phyloP scores from a whole-genome alignment of 768 basidiomycete species.

The Hygrophorus pudorinus region DNA sequence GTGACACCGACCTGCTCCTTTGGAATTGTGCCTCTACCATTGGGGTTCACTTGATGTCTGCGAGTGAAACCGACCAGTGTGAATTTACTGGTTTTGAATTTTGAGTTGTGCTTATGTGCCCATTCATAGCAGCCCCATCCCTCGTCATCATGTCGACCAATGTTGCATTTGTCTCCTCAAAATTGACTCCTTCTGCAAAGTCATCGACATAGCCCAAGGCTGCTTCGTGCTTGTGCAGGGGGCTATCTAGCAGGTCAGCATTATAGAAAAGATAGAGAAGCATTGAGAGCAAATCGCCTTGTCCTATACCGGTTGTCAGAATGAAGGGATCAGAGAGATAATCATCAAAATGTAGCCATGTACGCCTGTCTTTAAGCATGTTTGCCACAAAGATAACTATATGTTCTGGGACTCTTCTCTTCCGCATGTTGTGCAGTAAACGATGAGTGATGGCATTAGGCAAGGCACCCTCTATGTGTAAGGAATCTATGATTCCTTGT shows the following conservation, averaged over 20 bases:
- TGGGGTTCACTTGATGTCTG: too few relatives aligned
- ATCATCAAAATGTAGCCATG: conserved; percentile 13
- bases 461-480: conserved; percentile 34
- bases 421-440: conserved; percentile 23
- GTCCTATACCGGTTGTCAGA: background rate
- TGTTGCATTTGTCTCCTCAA: too few relatives aligned
- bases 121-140: too few relatives aligned
- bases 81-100: too few relatives aligned
- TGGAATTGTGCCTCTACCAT: too few relatives aligned
- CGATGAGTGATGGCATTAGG: conserved; percentile 24
- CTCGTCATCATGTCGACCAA: too few relatives aligned
- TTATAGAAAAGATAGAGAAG: conserved; percentile 18
- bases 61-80: too few relatives aligned
- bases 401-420: conserved; percentile 15
- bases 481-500: too few relatives aligned
- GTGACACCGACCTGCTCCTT: too few relatives aligned
- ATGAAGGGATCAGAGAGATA: background rate
- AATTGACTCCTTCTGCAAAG: too few relatives aligned
- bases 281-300: background rate
- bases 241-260: conserved; percentile 11
- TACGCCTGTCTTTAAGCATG: conserved; percentile 6
- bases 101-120: too few relatives aligned
- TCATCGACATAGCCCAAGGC: conserved; percentile 13
- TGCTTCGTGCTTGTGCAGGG: background rate
- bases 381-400: conserved; percentile 13